phyloP scores from a whole-genome alignment of 768 basidiomycete species.

The Suillus subalutaceus region DNA sequence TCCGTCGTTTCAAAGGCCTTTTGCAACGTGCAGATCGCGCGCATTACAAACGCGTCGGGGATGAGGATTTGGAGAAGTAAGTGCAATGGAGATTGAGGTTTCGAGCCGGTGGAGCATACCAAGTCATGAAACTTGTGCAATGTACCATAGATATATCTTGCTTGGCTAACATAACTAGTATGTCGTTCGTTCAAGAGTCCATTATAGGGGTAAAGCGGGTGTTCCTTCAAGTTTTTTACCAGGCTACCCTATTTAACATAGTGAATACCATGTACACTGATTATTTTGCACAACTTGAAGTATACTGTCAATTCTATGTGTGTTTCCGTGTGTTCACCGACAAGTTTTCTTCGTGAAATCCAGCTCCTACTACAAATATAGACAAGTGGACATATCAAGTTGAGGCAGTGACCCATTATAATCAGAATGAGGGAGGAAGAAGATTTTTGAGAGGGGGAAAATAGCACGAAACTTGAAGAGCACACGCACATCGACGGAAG shows the following conservation, averaged over 20 bases:
- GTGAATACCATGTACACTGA: not conserved
- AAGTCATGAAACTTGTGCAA: not conserved
- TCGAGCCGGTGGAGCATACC: not conserved
- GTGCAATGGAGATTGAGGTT: conserved; percentile 4
- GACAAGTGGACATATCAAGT: not conserved
- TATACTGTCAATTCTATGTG: not conserved
- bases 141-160: conserved; percentile 2
- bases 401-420: not conserved
- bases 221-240: not conserved
- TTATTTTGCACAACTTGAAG: not conserved
- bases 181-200: not conserved
- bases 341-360: not conserved
- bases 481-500: too few relatives aligned
- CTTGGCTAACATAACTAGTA: not conserved
- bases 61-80: conserved; percentile 58
- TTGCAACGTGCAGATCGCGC: conserved; percentile 38
- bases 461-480: too few relatives aligned
- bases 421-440: too few relatives aligned
- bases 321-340: not conserved
- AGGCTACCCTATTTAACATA: not conserved
- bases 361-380: not conserved
- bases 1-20: conserved; percentile 46
- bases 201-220: too few relatives aligned
- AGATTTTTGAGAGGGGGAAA: too few relatives aligned
- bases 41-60: conserved; percentile 48